A percentile compares a stretch with the other conserved stretches of the same genome.
Evolutionary conservation across 192 early-diverging fungal species (phyloP).

Genomic region (Kappamyces sp.): DNA sequence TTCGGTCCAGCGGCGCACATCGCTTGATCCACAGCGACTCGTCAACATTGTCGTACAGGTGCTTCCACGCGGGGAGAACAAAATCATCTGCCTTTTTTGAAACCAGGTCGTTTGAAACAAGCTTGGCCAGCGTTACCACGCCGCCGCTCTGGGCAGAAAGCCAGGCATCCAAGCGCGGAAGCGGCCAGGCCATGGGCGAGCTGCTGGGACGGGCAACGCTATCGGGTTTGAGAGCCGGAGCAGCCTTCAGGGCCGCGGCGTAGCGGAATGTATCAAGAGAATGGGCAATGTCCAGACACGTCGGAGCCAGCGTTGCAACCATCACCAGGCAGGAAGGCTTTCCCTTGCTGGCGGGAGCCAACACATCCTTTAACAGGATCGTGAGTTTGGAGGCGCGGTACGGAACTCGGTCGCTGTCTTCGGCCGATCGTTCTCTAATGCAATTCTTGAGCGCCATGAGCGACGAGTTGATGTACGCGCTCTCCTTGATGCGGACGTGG

Average conservation of each 20-base stretch:
- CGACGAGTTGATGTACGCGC: constrained; percentile 45
- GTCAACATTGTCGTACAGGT: constrained; percentile 6
- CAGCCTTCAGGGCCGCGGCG: background rate
- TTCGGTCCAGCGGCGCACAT: background rate
- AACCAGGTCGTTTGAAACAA: background rate
- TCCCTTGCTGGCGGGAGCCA: constrained; percentile 9
- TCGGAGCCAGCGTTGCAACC: constrained; percentile 7
- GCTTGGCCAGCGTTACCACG: background rate
- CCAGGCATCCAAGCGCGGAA: background rate
- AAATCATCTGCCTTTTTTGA: constrained; percentile 3
- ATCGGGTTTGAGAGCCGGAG: background rate
- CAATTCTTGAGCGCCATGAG: constrained; percentile 50
- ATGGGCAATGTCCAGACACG: background rate
- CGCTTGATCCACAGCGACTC: constrained; percentile 2
- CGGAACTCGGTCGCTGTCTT: constrained; percentile 39
- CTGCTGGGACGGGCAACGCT: background rate
- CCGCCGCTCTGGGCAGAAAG: background rate
- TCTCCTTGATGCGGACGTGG: constrained; percentile 41
- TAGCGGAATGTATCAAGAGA: constrained; percentile 15
- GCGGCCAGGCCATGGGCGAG: constrained; percentile 5
- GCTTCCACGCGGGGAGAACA: constrained; percentile 6
- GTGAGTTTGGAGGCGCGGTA: constrained; percentile 44
- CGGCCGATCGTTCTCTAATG: constrained; percentile 26
- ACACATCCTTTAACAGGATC: constrained; percentile 43
- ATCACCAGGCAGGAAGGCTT: constrained; percentile 4